phyloP scores from a whole-genome alignment of 495 filamentous ascomycete species.

The Trichocladium antarcticum region DNA sequence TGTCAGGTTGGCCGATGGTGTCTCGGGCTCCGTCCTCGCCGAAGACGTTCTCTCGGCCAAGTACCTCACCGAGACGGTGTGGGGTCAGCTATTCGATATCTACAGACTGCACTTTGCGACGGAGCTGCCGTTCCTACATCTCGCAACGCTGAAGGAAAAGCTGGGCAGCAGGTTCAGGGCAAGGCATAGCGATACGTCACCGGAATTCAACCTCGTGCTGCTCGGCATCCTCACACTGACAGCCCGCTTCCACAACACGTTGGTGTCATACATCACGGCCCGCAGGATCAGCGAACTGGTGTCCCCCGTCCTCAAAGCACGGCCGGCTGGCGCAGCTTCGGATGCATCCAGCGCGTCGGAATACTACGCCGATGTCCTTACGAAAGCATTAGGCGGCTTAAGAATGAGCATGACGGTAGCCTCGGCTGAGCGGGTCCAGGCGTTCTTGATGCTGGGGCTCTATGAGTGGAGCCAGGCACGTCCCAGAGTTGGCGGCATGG shows the following conservation, averaged over 20 bases:
- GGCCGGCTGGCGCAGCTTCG: constrained; percentile 18
- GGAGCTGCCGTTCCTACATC: constrained; percentile 72
- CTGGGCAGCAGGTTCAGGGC: constrained; percentile 31
- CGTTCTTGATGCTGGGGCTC: constrained; percentile 68
- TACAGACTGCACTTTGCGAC: constrained; percentile 76
- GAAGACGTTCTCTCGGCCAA: constrained; percentile 41
- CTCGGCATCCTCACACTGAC: constrained; percentile 71
- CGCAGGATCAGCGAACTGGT: constrained; percentile 22
- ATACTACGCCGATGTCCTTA: constrained; percentile 64
- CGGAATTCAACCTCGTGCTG: constrained; percentile 51
- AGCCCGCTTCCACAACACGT: constrained; percentile 59
- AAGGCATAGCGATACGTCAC: constrained; percentile 36
- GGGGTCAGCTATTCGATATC: constrained; percentile 63
- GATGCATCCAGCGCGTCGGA: constrained; percentile 63
- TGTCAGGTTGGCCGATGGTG: constrained; percentile 30
- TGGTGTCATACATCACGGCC: constrained; percentile 52
- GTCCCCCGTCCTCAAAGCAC: constrained; percentile 29
- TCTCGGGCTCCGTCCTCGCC: constrained; percentile 23
- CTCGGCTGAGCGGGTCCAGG: constrained; percentile 62
- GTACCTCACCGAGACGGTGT: constrained; percentile 56
- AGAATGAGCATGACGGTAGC: constrained; percentile 43
- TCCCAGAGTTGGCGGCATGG: constrained; percentile 48
- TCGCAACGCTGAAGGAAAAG: constrained; percentile 59
- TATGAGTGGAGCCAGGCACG: constrained; percentile 73
- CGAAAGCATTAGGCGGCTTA: constrained; percentile 50